phyloP scores from a whole-genome alignment of 2,329 filamentous ascomycete genomes.

The Alternaria metachromatica region DNA sequence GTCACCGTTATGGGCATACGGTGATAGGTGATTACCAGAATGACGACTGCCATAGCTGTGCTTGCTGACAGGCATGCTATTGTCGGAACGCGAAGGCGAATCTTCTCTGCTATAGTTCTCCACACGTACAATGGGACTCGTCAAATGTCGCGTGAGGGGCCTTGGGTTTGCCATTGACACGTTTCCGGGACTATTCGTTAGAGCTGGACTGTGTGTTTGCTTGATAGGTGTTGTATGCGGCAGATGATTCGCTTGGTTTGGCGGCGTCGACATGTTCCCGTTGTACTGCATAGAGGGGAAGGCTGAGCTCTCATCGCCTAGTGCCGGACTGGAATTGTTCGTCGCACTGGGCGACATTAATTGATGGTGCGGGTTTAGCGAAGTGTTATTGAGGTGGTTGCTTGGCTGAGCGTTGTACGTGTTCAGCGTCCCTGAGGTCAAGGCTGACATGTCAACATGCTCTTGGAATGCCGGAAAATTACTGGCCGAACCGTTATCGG shows the following conservation, averaged over 20 bases:
- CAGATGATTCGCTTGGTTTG: conserved; percentile 25
- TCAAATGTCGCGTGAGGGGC: conserved; percentile 39
- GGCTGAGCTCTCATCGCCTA: conserved; percentile 36
- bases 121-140: conserved; percentile 49
- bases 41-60: conserved; percentile 44
- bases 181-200: conserved; percentile 47
- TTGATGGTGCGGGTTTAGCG: conserved; percentile 39
- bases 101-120: conserved; percentile 47
- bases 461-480: conserved; percentile 32
- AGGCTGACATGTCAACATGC: conserved; percentile 35
- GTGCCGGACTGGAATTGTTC: conserved; percentile 46
- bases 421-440: conserved; percentile 36
- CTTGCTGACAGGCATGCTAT: conserved; percentile 44
- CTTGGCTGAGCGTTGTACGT: conserved; percentile 41
- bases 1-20: conserved; percentile 43
- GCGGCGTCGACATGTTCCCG: conserved; percentile 37
- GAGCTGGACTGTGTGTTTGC: conserved; percentile 47
- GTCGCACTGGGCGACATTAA: conserved; percentile 46
- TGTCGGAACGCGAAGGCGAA: conserved; percentile 43
- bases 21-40: conserved; percentile 48
- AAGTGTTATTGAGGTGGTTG: conserved; percentile 25
- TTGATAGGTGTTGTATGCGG: conserved; percentile 40
- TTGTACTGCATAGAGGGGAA: conserved; percentile 29
- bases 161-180: conserved; percentile 33
- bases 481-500: conserved; percentile 30